Conservation (phyloP, 805 yeast species). For the Wickerhamomyces pijperi region DNA sequence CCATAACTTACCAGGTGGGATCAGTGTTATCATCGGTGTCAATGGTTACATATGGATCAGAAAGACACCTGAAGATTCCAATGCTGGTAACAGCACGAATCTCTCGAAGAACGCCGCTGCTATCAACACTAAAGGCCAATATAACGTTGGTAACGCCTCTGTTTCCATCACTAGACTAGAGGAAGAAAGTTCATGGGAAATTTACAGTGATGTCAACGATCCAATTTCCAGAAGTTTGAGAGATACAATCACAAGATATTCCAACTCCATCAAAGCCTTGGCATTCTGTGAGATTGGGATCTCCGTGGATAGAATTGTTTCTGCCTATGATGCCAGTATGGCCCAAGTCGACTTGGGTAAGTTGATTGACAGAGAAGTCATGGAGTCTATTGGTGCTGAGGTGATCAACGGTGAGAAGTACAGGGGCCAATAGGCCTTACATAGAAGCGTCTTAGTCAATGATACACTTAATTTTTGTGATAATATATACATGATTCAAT, state of each 20-base stretch:
- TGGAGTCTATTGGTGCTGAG: slow-evolving; percentile 64
- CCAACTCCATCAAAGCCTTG: slow-evolving; percentile 72
- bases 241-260: slow-evolving; percentile 72
- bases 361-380: slow-evolving; percentile 59
- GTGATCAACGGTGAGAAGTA: slow-evolving; percentile 61
- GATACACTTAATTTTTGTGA: not conserved
- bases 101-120: slow-evolving; percentile 25
- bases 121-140: slow-evolving; percentile 20
- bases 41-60: slow-evolving; percentile 92
- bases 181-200: slow-evolving; percentile 90
- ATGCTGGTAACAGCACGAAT: slow-evolving; percentile 15
- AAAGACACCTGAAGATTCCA: slow-evolving; percentile 37
- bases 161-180: slow-evolving; percentile 76
- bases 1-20: slow-evolving; percentile 86
- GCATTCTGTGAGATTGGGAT: slow-evolving; percentile 82
- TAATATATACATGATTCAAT: slow-evolving; percentile 3
- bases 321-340: slow-evolving; percentile 85
- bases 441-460: not conserved
- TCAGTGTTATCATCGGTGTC: slow-evolving; percentile 82
- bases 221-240: slow-evolving; percentile 48
- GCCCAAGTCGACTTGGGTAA: slow-evolving; percentile 62
- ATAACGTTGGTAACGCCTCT: slow-evolving; percentile 46
- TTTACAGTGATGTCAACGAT: slow-evolving; percentile 85
- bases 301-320: slow-evolving; percentile 65
- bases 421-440: slow-evolving; percentile 38